Base-by-base conservation (phyloP, 116 monocot genomes). In the Phalaenopsis hybrid region DNA sequence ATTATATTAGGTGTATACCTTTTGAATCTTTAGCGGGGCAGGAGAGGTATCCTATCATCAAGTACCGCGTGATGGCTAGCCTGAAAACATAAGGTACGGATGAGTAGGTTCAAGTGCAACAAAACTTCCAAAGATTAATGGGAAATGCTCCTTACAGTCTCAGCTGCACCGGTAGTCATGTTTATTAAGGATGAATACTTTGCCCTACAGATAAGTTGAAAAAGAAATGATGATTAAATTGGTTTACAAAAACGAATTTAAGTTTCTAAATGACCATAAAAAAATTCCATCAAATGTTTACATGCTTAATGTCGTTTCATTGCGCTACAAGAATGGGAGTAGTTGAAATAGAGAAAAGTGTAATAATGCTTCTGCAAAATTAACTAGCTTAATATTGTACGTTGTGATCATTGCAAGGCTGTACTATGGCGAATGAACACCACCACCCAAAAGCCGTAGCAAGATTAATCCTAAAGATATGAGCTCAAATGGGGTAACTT, bases 81-180 rank as follows among this genome's bases (percentile, higher is more conserved):
- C 82, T 82, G 82, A 55, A 81, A 81, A 82, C 20, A 44, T 11
- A 75, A 55, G n/a, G 20, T 55, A 28, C 37, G 52, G 34, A 51
- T 82, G 75, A 82, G 59, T 4, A 76, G 43, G 23, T 78, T 31
- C 50, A 75, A 44, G 2, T 82, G 43, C 15, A 12, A 74, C 25
- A 6, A 31, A 21, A 33, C 73, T 75, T 43, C 11, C 37, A n/a
- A 58, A 34, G 31, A 10, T 74, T 28, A 17, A 46, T 33, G 16
- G 8, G 17, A 49, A 74, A 3, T 78, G 55, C 59, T 75, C 28
- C 82, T 75, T 82, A 82, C 82, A 61, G 57, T 58, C 58, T 82
- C 82, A 59, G 82, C 37, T 23, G 82, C 82, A 52, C 82, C 76
- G 58, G 82, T 75, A 76, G 82, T 58, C 82, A 82, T 82, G 75